A percentile compares a stretch with the other conserved stretches of the same genome.
Conservation (phyloP, 257 asterid genomes). For the Sherardia arvensis region DNA sequence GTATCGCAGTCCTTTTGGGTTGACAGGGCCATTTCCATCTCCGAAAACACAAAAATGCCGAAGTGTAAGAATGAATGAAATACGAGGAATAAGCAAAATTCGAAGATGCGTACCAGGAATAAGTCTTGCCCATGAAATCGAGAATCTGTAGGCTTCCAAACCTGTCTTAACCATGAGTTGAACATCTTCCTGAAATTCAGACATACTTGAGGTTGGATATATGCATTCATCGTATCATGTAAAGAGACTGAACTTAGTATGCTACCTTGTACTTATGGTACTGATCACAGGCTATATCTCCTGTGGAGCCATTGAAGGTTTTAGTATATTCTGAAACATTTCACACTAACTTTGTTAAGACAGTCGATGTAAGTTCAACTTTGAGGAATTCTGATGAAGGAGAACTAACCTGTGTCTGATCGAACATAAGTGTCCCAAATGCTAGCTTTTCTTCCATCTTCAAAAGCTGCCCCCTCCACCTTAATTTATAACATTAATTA, state of each 20-base stretch:
- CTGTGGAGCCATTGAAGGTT: slow-evolving; percentile 11
- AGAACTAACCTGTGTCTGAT: not conserved
- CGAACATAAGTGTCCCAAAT: slow-evolving; percentile 7
- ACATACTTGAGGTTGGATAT: too few relatives aligned
- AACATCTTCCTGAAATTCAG: slow-evolving; percentile 22
- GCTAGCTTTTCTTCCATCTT: slow-evolving; percentile 11
- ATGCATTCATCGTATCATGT: too few relatives aligned
- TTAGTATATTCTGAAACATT: not conserved
- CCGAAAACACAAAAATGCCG: not conserved
- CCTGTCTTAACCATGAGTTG: slow-evolving; percentile 12
- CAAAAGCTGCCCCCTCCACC: slow-evolving; percentile 8
- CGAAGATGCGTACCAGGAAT: slow-evolving; percentile 18
- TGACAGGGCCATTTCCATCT: slow-evolving; percentile 28
- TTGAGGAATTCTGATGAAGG: too few relatives aligned
- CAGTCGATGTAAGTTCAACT: too few relatives aligned
- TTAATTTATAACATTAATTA: too few relatives aligned
- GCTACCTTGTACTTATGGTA: slow-evolving; percentile 27
- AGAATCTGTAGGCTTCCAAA: slow-evolving; percentile 23
- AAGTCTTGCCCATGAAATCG: slow-evolving; percentile 28
- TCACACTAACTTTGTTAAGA: too few relatives aligned
- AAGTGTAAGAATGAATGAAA: not conserved
- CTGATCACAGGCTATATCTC: slow-evolving; percentile 23
- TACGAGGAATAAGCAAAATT: too few relatives aligned
- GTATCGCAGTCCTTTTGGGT: slow-evolving; percentile 33
- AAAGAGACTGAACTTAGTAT: too few relatives aligned